phyloP scores from a whole-genome alignment of 495 filamentous ascomycete genomes.

The Aspergillus haitiensis region DNA sequence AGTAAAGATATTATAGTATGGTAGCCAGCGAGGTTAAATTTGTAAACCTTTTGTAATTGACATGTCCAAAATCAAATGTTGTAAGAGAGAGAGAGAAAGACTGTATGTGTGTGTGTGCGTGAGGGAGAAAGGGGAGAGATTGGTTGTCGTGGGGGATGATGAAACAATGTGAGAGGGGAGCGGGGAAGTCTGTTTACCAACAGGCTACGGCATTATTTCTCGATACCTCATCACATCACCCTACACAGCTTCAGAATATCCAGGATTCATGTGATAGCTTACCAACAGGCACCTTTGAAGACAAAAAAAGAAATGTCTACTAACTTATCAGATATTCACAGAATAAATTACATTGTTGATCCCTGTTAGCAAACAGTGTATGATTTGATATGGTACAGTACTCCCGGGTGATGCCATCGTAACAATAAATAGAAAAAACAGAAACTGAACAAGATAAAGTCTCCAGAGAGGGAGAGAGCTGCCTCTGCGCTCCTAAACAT shows the following conservation, averaged over 20 bases:
- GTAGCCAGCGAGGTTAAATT: not conserved
- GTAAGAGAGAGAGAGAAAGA: no score
- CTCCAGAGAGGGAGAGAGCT: not conserved
- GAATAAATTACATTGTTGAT: slow-evolving; percentile 10
- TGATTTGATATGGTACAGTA: slow-evolving; percentile 15
- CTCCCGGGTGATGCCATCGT: slow-evolving; percentile 14
- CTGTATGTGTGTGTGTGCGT: no score
- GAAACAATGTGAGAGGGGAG: slow-evolving; percentile 12
- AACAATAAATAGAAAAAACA: slow-evolving; percentile 8
- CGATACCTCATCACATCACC: no score
- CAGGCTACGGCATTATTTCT: not conserved
- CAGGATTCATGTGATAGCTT: no score
- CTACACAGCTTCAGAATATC: no score
- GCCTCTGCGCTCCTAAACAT: no score
- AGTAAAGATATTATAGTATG: not conserved
- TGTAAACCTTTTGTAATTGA: slow-evolving; percentile 47
- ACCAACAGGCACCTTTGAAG: not conserved
- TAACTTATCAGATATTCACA: not conserved
- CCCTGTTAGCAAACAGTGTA: not conserved
- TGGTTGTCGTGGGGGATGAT: slow-evolving; percentile 1
- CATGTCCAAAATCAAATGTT: slow-evolving; percentile 31
- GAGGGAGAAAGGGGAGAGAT: not conserved
- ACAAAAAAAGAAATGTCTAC: not conserved
- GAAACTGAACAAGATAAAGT: not conserved
- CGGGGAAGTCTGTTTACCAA: slow-evolving; percentile 18